Evolutionary conservation across 75 land plant species (phyloP), one percentile per base, ranked within the genome.

Genomic region (Cunninghamia lanceolata): DNA sequence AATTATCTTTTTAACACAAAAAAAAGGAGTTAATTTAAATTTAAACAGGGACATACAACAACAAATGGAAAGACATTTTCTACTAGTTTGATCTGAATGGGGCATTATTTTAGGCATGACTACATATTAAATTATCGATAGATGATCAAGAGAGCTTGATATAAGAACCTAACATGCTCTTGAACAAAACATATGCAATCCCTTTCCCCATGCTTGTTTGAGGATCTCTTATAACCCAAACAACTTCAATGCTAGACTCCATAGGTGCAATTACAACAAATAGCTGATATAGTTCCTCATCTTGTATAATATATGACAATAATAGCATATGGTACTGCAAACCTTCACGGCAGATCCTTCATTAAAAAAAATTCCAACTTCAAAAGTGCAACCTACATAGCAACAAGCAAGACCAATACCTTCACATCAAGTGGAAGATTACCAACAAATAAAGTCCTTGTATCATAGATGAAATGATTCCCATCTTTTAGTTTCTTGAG

Each of bases 351-450:
- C 43, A 76, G 79, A 76, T 76, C 14, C 14, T 36, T 38, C 39
- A 76, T 16, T 36, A 17, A n/a, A 76, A 76, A 35, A 77, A 56
- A 19, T 32, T 32, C 32, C n/a, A 43, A 17, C 17, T 25, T 54
- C 83, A 50, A 50, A 25, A 16, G 17, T 25, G 35, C 10, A 84
- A 59, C 30, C 76, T 25, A 68, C 7, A 45, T 34, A 32, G 19
- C 15, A 71, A 70, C 1, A 47, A 43, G n/a, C 30, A 42, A 76
- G 40, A 75, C 39, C 32, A 36, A 56, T 85, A 94, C 99, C 95
- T 96, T 93, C 45, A 96, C 99, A 90, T 98, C 99, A 93, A 93
- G 96, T 45, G 99, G 99, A 17, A 98, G 93, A 86, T 98, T 98
- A 21, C 99, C 99, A 43, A 98, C 91, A 89, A 98, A 98, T 82